phyloP scores from a whole-genome alignment of 2,329 filamentous ascomycete genomes.

The Xylariaceae sp. region DNA sequence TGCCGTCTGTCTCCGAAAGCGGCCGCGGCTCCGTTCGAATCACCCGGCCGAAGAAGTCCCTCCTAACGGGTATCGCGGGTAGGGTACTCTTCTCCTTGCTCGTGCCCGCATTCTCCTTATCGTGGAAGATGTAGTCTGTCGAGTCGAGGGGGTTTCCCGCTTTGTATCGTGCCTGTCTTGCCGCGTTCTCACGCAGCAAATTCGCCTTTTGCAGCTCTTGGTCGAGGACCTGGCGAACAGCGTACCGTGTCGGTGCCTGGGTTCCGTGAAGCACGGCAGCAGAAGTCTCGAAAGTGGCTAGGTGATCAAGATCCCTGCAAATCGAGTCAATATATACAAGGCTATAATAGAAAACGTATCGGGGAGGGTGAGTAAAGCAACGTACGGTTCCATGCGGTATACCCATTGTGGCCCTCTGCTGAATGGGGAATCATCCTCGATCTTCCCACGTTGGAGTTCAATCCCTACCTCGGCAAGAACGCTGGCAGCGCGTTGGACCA shows the following conservation, averaged over 20 bases:
- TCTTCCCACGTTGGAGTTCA: conserved; percentile 69
- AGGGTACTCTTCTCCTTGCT: conserved; percentile 14
- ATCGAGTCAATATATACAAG: conserved; percentile 4
- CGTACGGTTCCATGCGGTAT: conserved; percentile 92
- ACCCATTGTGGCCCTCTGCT: conserved; percentile 66
- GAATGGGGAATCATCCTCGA: conserved; percentile 61
- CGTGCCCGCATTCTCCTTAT: conserved; percentile 36
- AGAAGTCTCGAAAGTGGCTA: conserved; percentile 69
- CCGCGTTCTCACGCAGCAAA: conserved; percentile 57
- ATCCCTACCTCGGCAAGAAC: conserved; percentile 81
- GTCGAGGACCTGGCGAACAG: conserved; percentile 86
- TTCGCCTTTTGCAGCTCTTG: conserved; percentile 78
- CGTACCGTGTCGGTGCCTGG: conserved; percentile 75
- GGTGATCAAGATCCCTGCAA: conserved; percentile 62
- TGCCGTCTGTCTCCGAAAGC: conserved; percentile 36
- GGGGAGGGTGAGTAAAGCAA: conserved; percentile 24
- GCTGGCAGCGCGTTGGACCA: conserved; percentile 73
- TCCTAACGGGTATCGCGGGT: conserved; percentile 34
- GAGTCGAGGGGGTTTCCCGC: conserved; percentile 39
- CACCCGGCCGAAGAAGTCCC: conserved; percentile 37
- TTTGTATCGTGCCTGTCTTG: conserved; percentile 59
- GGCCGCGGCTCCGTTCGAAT: conserved; percentile 31
- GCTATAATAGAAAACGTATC: background rate
- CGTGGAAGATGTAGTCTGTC: conserved; percentile 28
- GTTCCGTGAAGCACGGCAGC: conserved; percentile 48